These are phyloP conservation scores for Azolla pinnata DNA, from an alignment of 75 land plant species.

Conservation along the genomic window DNA sequence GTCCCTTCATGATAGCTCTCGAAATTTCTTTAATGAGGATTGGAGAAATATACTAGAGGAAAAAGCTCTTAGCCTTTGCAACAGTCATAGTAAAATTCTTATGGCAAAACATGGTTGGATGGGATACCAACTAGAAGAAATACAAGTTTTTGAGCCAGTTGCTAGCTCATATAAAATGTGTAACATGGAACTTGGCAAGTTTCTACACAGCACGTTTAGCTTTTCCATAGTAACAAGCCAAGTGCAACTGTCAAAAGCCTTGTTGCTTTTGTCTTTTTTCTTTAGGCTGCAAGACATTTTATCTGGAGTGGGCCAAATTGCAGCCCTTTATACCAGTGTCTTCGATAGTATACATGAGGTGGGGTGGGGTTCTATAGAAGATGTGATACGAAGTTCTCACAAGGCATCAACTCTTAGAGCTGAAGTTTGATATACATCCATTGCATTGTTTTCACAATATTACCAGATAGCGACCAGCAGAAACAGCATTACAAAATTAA, in stretches of 20 bases:
- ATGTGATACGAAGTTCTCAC: neutral
- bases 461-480: neutral
- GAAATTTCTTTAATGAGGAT: too few species aligned
- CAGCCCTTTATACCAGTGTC: neutral
- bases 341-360: neutral
- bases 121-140: too few species aligned
- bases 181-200: neutral
- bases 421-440: neutral
- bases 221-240: constrained; percentile 9
- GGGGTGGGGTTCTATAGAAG: constrained; percentile 3
- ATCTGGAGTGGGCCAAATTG: constrained; percentile 5
- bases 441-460: neutral
- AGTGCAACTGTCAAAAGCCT: constrained; percentile 6
- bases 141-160: too few species aligned
- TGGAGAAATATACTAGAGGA: too few species aligned
- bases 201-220: constrained; percentile 9
- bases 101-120: too few species aligned
- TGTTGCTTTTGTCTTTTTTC: neutral
- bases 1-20: too few species aligned
- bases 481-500: neutral
- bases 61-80: too few species aligned
- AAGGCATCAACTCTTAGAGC: neutral
- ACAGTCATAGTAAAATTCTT: too few species aligned
- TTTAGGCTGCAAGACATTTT: neutral
- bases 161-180: neutral